Evolutionary conservation across 1,284 basidiomycete genomes (phyloP).

Genomic region (Ceratobasidium sp.): DNA sequence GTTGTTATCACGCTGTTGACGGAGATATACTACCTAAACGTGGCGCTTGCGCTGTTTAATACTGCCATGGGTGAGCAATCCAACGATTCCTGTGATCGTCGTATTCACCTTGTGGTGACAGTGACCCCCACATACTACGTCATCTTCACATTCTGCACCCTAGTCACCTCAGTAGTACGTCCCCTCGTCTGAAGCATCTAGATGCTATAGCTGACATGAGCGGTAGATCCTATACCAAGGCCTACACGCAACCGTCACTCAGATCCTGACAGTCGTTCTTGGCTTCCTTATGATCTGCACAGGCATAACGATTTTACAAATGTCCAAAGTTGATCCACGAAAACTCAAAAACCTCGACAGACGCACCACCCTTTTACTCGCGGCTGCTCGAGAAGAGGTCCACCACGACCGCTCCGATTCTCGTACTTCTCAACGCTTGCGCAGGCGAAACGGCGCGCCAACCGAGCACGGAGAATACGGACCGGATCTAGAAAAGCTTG

Average conservation of each 20-base stretch:
- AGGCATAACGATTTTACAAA: conserved; percentile 70
- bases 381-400: conserved; percentile 48
- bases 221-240: conserved; percentile 67
- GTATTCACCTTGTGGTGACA: conserved; percentile 46
- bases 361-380: conserved; percentile 56
- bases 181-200: not conserved
- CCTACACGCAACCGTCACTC: conserved; percentile 61
- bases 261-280: conserved; percentile 90
- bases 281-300: conserved; percentile 86
- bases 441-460: not conserved
- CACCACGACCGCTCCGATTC: conserved; percentile 14
- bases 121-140: conserved; percentile 70
- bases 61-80: conserved; percentile 55
- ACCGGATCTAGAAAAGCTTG: not conserved
- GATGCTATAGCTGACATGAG: not conserved
- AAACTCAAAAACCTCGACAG: conserved; percentile 57
- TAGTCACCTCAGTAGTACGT: conserved; percentile 58
- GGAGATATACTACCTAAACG: conserved; percentile 73
- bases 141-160: conserved; percentile 64
- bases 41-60: conserved; percentile 73
- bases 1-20: conserved; percentile 54
- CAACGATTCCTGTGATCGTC: not conserved
- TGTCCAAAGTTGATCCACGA: conserved; percentile 67
- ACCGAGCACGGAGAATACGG: not conserved
- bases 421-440: not conserved